Percentiles rank a stretch among this genome's conserved stretches.
Conservation (phyloP, 148 eudicot species). For the Dysphania ambrosioides region DNA sequence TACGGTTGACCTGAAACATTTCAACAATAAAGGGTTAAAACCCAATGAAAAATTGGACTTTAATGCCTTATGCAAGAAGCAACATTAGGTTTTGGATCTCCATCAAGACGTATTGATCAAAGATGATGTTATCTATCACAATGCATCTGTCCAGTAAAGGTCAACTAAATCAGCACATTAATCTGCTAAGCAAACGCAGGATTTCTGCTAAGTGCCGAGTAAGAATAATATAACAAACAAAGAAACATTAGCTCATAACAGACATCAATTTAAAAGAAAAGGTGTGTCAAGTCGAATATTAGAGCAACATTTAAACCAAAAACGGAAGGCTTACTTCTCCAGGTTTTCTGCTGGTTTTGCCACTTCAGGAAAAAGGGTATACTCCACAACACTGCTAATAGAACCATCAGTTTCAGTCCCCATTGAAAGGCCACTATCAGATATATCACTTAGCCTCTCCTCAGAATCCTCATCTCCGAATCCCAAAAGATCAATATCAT, state of each 20-base stretch:
- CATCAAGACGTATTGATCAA: not conserved
- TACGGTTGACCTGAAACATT: constrained; percentile 44
- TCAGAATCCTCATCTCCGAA: constrained; percentile 75
- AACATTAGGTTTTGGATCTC: not conserved
- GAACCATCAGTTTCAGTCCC: constrained; percentile 98
- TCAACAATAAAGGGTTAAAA: no score
- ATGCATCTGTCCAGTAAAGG: not conserved
- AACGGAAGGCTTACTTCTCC: constrained; percentile 54
- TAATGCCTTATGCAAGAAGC: not conserved
- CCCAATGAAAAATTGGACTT: not conserved
- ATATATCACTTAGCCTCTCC: constrained; percentile 93
- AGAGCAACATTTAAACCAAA: not conserved
- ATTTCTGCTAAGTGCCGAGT: not conserved
- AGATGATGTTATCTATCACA: not conserved
- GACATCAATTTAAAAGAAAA: not conserved
- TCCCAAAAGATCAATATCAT: constrained; percentile 72
- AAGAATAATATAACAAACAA: not conserved
- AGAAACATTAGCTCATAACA: not conserved
- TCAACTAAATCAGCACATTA: not conserved
- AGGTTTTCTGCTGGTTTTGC: constrained; percentile 39
- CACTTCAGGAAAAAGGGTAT: constrained; percentile 84
- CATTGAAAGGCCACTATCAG: constrained; percentile 95
- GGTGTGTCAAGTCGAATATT: not conserved
- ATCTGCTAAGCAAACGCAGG: not conserved
- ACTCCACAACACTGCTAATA: constrained; percentile 69